phyloP scores from a whole-genome alignment of 768 basidiomycete species.

The Lyophyllum decastes region DNA sequence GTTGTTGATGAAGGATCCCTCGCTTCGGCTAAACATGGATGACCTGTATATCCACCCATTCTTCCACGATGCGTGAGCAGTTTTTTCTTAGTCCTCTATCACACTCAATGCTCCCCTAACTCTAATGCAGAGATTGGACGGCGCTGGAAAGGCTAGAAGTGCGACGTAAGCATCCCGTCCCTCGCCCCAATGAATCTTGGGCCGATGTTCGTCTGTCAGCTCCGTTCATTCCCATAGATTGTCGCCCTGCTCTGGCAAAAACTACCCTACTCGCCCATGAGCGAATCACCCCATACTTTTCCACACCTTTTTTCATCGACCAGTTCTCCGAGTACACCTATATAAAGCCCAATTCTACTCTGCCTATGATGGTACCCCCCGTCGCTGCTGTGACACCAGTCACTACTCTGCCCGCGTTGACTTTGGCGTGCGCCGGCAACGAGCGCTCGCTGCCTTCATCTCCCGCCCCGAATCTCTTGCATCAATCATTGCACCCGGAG shows the following conservation, averaged over 20 bases:
- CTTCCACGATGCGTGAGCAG: slow-evolving; percentile 7
- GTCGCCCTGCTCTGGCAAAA: not conserved
- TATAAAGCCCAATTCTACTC: not conserved
- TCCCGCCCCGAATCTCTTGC: not conserved
- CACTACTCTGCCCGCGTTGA: not conserved
- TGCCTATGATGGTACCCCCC: not conserved
- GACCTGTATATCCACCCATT: slow-evolving; percentile 9
- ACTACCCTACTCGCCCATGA: not conserved
- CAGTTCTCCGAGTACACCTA: not conserved
- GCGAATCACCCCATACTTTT: not conserved
- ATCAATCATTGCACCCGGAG: not conserved
- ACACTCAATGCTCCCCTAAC: not conserved
- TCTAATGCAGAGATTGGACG: slow-evolving; percentile 8
- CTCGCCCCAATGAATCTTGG: not conserved
- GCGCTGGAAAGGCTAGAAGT: not conserved
- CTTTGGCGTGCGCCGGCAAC: not conserved
- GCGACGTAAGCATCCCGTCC: not conserved
- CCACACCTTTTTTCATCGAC: not conserved
- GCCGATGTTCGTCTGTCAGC: not conserved
- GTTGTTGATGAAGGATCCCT: slow-evolving; percentile 5
- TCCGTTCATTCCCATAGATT: slow-evolving; percentile 5
- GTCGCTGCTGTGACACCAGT: not conserved
- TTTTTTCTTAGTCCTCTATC: not conserved
- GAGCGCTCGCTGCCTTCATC: not conserved
- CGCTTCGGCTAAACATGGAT: not conserved